phyloP scores from a whole-genome alignment of 208 protist genomes.

The Crithidia expoeki region DNA sequence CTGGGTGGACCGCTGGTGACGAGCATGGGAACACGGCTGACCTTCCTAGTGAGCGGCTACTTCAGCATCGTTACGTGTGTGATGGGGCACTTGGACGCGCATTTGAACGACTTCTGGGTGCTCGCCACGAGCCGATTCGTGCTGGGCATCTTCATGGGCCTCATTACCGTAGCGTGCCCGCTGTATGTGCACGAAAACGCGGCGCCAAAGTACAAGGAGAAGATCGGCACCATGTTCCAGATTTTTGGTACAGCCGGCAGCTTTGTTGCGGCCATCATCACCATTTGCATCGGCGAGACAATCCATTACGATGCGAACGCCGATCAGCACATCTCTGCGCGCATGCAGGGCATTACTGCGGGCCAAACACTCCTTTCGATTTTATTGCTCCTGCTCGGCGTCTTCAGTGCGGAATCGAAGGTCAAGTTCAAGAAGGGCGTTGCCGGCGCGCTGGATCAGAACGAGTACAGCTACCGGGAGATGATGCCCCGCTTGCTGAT shows the following conservation, averaged over 20 bases:
- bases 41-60: constrained; percentile 53
- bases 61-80: constrained; percentile 37
- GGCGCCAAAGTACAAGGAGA: constrained; percentile 20
- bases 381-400: constrained; percentile 28
- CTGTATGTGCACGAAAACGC: constrained; percentile 62
- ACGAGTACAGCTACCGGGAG: constrained; percentile 23
- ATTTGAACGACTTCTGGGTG: constrained; percentile 45
- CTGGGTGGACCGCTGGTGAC: constrained; percentile 36
- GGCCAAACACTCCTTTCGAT: constrained; percentile 37
- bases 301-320: constrained; percentile 28
- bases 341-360: constrained; percentile 50
- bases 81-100: constrained; percentile 37
- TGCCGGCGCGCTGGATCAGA: neutral
- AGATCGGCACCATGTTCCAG: constrained; percentile 54
- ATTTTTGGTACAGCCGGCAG: constrained; percentile 54
- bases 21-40: constrained; percentile 34
- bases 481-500: constrained; percentile 45
- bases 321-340: constrained; percentile 34
- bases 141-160: constrained; percentile 50
- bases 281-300: constrained; percentile 38
- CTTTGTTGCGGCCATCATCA: constrained; percentile 49
- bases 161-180: constrained; percentile 40
- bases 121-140: constrained; percentile 53
- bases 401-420: constrained; percentile 19
- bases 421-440: constrained; percentile 16